A percentile compares a stretch with the other conserved stretches of the same genome.
phyloP scores from a whole-genome alignment of 768 basidiomycete genomes.

The Mrakia blollopis region DNA sequence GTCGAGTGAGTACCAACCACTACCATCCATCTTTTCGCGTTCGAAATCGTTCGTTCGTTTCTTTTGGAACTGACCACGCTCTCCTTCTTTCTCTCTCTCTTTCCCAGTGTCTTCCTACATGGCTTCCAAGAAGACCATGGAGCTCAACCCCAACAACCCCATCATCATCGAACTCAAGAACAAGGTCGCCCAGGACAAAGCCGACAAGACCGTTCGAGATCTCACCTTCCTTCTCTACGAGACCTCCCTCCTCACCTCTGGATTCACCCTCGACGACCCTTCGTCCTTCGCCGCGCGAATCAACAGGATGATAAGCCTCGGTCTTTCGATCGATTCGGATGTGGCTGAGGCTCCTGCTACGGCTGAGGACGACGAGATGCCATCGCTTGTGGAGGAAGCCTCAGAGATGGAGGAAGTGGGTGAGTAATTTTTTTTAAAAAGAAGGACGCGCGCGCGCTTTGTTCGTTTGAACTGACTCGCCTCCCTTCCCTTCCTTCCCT shows the following conservation, averaged over 20 bases:
- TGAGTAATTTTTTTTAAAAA: no score
- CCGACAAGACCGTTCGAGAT: constrained; percentile 97
- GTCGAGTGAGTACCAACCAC: constrained; percentile 49
- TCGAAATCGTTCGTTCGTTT: no score
- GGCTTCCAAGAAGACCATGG: constrained; percentile 95
- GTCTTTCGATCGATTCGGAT: constrained; percentile 50
- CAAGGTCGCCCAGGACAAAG: constrained; percentile 94
- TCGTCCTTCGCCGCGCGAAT: constrained; percentile 92
- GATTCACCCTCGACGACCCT: constrained; percentile 90
- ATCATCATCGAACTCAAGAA: constrained; percentile 95
- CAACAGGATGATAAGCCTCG: constrained; percentile 88
- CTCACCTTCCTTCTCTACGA: constrained; percentile 93
- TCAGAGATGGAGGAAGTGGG: constrained; percentile 95
- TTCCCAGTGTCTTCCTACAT: constrained; percentile 86
- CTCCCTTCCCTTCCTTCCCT: no score
- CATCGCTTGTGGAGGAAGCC: constrained; percentile 53
- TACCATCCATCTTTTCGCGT: neutral
- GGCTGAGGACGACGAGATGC: constrained; percentile 42
- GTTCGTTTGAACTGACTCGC: no score
- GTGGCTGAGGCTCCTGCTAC: constrained; percentile 57
- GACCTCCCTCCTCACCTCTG: constrained; percentile 64
- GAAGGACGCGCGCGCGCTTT: no score
- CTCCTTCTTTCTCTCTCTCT: neutral
- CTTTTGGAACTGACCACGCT: neutral
- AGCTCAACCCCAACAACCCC: constrained; percentile 84